A percentile compares a stretch with the other conserved stretches of the same genome.
phyloP scores from a whole-genome alignment of 208 protist species.

The Leishmania guyanensis region DNA sequence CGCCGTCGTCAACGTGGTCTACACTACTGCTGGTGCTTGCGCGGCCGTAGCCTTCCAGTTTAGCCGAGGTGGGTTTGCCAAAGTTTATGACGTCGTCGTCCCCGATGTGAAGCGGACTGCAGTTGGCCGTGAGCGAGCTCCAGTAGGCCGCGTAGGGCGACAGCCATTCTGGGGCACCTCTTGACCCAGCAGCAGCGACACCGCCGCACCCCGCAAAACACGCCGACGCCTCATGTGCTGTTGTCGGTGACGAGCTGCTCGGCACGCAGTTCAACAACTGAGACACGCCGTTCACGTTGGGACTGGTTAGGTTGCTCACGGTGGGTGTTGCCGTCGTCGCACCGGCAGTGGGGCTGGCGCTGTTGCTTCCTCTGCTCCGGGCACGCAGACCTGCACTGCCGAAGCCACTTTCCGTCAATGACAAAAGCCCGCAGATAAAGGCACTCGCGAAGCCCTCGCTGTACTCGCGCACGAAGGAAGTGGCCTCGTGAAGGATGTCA shows the following conservation, averaged over 20 bases:
- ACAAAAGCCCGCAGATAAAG: constrained; percentile 54
- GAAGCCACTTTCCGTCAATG: constrained; percentile 15
- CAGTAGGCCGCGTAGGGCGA: constrained; percentile 29
- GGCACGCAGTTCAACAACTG: not conserved
- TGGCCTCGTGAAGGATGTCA: constrained; percentile 24
- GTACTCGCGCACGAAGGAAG: constrained; percentile 28
- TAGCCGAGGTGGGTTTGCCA: not conserved
- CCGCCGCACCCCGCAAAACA: not conserved
- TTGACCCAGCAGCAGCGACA: not conserved
- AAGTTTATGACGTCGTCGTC: constrained; percentile 1
- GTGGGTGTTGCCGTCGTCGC: not conserved
- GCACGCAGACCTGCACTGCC: not conserved
- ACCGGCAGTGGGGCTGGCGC: not conserved
- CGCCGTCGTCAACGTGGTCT: constrained; percentile 3
- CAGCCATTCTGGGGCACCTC: constrained; percentile 15
- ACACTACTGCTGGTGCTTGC: not conserved
- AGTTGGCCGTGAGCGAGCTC: not conserved
- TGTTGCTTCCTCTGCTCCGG: not conserved
- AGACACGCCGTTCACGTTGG: not conserved
- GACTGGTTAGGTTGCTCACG: not conserved
- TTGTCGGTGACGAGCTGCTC: not conserved
- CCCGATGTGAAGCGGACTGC: not conserved
- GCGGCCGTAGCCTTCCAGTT: not conserved
- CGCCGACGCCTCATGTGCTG: not conserved
- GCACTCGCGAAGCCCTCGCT: constrained; percentile 55